Base-by-base conservation (phyloP, 2,329 filamentous ascomycete genomes). In the Colletotrichum nymphaeae region DNA sequence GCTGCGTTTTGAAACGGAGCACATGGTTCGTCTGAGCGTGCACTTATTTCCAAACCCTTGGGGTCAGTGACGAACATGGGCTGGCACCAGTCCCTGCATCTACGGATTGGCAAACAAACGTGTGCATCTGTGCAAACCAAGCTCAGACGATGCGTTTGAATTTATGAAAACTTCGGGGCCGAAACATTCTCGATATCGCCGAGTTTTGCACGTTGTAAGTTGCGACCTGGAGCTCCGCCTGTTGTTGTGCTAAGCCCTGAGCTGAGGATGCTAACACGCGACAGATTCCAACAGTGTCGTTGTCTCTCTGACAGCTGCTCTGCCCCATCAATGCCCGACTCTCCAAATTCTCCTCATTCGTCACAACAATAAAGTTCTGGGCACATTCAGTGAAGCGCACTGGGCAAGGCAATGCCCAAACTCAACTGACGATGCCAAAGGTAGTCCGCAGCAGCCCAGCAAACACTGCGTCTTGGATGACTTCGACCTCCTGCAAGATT, bases 11-110 rank as follows among this genome's bases (percentile, higher is more conserved):
- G 66, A 72, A 72, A 72, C 70, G 32, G 55, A 42, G 24, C n/a
- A 28, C 59, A 52, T 35, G 66, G 66, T 64, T 69, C 70, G 26
- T 64, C 66, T 64, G 66, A 72, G 58, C 70, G 70, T 59, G 32
- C 28, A 49, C 53, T 12, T 6, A 49, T 52, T 19, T 67, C 53
- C 32, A 55, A 72, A 60, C 26, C 64, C 16, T 46, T 46, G 37
- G 24, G 19, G 59, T 53, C 22, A 35, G 37, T 22, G 42, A 42
- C 32, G 32, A 16, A 22, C 60, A 63, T 59, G 35, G 49, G 49
- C 65, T 46, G 19, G 58, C 58, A 49, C 42, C 26, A 24, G 19
- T 19, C 59, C 66, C 42, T 64, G 70, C 37, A 16, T 58, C 26
- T 58, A n/a, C 22, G 35, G 14, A 58, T 22, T 26, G 30, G 9